phyloP scores from a whole-genome alignment of 192 early-diverging fungal genomes.

The Coemansia sp. region DNA sequence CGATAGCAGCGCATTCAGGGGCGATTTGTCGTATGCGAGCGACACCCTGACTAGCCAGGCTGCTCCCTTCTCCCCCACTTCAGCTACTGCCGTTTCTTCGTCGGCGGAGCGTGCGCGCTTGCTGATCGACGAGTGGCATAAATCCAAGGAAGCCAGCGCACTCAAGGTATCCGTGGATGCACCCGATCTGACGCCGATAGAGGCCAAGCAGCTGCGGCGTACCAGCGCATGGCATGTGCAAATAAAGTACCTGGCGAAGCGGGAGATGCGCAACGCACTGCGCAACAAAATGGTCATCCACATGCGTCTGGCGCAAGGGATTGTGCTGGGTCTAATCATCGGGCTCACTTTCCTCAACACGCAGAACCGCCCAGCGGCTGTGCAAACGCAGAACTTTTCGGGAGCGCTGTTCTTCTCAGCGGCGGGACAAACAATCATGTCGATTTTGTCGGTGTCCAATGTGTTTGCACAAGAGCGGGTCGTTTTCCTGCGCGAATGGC shows the following conservation, averaged over 20 bases:
- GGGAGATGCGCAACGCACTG: constrained; percentile 51
- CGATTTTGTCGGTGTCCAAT: constrained; percentile 54
- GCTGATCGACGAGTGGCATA: constrained; percentile 50
- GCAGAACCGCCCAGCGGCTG: constrained; percentile 21
- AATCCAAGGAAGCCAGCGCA: constrained; percentile 25
- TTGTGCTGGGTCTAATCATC: constrained; percentile 57
- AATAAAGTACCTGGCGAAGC: constrained; percentile 44
- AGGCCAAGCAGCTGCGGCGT: constrained; percentile 28
- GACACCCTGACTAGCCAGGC: too few relatives aligned
- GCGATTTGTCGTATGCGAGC: not conserved
- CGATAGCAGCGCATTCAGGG: constrained; percentile 23
- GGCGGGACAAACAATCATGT: constrained; percentile 51
- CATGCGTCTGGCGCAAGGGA: constrained; percentile 50
- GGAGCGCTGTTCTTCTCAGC: constrained; percentile 61
- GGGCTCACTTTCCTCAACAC: constrained; percentile 61
- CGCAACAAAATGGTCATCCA: constrained; percentile 59
- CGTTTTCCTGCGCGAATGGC: constrained; percentile 63
- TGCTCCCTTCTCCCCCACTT: too few relatives aligned
- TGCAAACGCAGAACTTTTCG: constrained; percentile 56
- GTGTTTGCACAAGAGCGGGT: constrained; percentile 58
- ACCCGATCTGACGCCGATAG: constrained; percentile 30
- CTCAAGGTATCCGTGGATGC: constrained; percentile 20
- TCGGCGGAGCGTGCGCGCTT: constrained; percentile 12
- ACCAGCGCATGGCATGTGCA: constrained; percentile 37
- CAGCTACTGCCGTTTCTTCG: not conserved